Conservation (phyloP, 805 yeast species). For the Yamadazyma olivae region DNA sequence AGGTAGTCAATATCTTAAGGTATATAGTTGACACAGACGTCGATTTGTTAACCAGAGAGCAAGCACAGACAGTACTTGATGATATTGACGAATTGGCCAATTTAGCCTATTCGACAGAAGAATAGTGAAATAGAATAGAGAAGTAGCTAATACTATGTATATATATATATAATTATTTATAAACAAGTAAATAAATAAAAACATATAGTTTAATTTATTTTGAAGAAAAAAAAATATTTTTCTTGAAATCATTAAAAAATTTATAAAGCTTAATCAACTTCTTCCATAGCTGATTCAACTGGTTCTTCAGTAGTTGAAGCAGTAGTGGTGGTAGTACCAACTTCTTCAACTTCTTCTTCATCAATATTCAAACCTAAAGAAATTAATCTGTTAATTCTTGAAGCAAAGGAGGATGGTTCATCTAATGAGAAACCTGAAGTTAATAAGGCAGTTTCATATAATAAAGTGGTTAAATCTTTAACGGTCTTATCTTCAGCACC, state of each 20-base stretch:
- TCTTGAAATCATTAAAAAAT: not conserved
- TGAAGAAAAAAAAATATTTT: not conserved
- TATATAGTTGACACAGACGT: conserved; percentile 47
- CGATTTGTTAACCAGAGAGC: conserved; percentile 61
- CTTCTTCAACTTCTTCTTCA: conserved; percentile 66
- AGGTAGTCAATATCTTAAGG: conserved; percentile 39
- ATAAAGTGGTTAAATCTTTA: conserved; percentile 92
- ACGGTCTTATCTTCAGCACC: conserved; percentile 99
- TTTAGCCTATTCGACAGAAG: conserved; percentile 13
- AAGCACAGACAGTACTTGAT: conserved; percentile 38
- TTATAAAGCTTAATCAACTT: conserved; percentile 69
- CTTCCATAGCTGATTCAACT: conserved; percentile 97
- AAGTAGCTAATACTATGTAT: not conserved
- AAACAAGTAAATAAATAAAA: conserved; percentile 6
- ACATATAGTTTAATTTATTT: conserved; percentile 6
- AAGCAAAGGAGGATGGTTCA: conserved; percentile 96
- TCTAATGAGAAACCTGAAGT: conserved; percentile 99
- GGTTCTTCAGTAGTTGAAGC: conserved; percentile 58
- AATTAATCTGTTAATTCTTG: conserved; percentile 97
- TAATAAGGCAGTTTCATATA: conserved; percentile 96
- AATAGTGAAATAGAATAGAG: not conserved
- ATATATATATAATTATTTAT: conserved; percentile 6
- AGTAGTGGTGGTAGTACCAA: conserved; percentile 48
- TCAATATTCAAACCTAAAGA: conserved; percentile 98
- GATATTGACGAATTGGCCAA: conserved; percentile 27